Conservation (phyloP, 2,329 filamentous ascomycete genomes). For the Davidsoniella eucalypti region DNA sequence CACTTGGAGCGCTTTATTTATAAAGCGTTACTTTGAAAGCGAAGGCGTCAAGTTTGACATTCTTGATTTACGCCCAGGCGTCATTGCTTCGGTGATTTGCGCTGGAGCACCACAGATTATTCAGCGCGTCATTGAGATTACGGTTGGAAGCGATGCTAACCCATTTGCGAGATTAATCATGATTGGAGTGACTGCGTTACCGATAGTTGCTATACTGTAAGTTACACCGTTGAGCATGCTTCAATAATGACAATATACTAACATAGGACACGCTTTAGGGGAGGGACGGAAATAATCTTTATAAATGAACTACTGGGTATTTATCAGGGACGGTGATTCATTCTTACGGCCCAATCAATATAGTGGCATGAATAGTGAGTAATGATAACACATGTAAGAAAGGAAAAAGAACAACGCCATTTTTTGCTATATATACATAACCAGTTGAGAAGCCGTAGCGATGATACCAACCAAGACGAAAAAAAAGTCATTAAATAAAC, state of each 20-base stretch:
- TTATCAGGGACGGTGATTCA: background rate
- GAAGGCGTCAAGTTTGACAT: slow-evolving; percentile 28
- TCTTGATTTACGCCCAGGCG: slow-evolving; percentile 26
- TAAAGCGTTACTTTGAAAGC: slow-evolving; percentile 42
- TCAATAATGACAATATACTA: slow-evolving; percentile 4
- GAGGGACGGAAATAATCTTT: slow-evolving; percentile 2
- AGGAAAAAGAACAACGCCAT: background rate
- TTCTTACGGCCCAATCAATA: no score
- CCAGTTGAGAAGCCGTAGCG: background rate
- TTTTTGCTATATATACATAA: slow-evolving; percentile 6
- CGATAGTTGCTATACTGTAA: slow-evolving; percentile 43
- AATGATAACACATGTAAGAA: background rate
- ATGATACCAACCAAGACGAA: background rate
- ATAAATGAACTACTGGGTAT: slow-evolving; percentile 5
- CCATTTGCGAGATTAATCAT: slow-evolving; percentile 25
- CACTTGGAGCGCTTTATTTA: slow-evolving; percentile 61
- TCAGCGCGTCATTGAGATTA: slow-evolving; percentile 14
- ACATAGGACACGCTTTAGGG: background rate
- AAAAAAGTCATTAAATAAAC: background rate
- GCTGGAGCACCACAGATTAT: slow-evolving; percentile 28
- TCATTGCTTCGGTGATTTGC: slow-evolving; percentile 26
- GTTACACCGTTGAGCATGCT: slow-evolving; percentile 21
- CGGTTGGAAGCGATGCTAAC: background rate
- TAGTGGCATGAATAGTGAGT: no score
- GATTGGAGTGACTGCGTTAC: slow-evolving; percentile 31